Conservation (phyloP, 768 basidiomycete species). For the Agrocybe praecox region DNA sequence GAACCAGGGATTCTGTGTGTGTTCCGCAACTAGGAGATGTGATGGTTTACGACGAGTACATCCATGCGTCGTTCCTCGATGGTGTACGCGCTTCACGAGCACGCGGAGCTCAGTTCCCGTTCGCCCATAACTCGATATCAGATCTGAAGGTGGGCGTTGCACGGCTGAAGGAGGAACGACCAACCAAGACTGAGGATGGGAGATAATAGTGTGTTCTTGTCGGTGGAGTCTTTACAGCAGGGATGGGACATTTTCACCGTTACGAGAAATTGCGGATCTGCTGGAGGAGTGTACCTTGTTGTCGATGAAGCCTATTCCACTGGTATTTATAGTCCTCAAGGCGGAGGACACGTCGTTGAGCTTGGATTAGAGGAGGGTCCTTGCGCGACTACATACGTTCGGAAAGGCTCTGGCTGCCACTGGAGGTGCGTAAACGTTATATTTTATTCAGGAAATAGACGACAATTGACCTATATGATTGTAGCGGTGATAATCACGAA, state of each 20-base stretch:
- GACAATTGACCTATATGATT: constrained; percentile 1
- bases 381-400: constrained; percentile 87
- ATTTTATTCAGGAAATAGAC: not conserved
- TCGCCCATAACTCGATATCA: constrained; percentile 72
- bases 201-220: constrained; percentile 64
- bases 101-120: constrained; percentile 41
- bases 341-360: constrained; percentile 71
- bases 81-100: constrained; percentile 69
- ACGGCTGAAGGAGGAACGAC: constrained; percentile 39
- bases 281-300: constrained; percentile 70
- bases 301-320: constrained; percentile 96
- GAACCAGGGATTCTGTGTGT: constrained; percentile 81
- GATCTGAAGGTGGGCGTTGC: constrained; percentile 50
- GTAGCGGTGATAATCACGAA: constrained; percentile 78
- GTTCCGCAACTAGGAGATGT: constrained; percentile 80
- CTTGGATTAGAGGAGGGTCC: constrained; percentile 74
- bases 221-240: constrained; percentile 91
- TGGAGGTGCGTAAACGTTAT: constrained; percentile 65
- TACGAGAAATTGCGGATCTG: constrained; percentile 62
- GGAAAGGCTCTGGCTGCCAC: constrained; percentile 88
- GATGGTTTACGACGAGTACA: constrained; percentile 81
- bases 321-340: constrained; percentile 81
- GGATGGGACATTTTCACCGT: constrained; percentile 91
- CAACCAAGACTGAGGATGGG: constrained; percentile 38
- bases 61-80: constrained; percentile 86